A percentile compares a stretch with the other conserved stretches of the same genome.
These are phyloP conservation scores for Puccinia triticina DNA, from an alignment of 1,284 basidiomycete genomes.

Conservation along the genomic window DNA sequence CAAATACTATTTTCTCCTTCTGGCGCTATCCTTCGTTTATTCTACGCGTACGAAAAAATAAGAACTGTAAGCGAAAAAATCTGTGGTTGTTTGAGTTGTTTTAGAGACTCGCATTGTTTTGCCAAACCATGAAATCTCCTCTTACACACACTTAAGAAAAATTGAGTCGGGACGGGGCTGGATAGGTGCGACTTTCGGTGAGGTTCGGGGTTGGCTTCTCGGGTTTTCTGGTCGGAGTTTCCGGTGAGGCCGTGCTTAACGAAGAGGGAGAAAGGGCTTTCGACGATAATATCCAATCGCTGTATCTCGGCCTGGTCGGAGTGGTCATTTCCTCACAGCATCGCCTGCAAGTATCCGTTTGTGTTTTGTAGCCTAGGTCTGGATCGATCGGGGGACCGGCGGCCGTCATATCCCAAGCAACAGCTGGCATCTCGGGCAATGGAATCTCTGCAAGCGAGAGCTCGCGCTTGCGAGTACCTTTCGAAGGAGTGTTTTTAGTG, in stretches of 20 bases:
- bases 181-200: background rate
- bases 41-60: background rate
- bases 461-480: background rate
- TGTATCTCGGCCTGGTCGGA: conserved; percentile 18
- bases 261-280: conserved; percentile 22
- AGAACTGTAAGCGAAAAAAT: background rate
- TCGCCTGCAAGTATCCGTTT: background rate
- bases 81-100: background rate
- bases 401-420: conserved; percentile 33
- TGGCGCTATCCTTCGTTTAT: no score
- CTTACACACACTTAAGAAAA: background rate
- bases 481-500: background rate
- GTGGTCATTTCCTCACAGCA: conserved; percentile 4
- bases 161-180: background rate
- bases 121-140: background rate
- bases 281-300: conserved; percentile 28
- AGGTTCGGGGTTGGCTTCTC: conserved; percentile 1
- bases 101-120: background rate
- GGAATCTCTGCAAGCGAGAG: conserved; percentile 40
- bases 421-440: conserved; percentile 16
- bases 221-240: conserved; percentile 6
- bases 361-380: background rate
- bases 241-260: background rate
- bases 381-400: background rate
- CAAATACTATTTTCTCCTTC: background rate